Evolutionary conservation across 2,329 filamentous ascomycete genomes (phyloP).

Genomic region (Gaeumannomyces tritici): DNA sequence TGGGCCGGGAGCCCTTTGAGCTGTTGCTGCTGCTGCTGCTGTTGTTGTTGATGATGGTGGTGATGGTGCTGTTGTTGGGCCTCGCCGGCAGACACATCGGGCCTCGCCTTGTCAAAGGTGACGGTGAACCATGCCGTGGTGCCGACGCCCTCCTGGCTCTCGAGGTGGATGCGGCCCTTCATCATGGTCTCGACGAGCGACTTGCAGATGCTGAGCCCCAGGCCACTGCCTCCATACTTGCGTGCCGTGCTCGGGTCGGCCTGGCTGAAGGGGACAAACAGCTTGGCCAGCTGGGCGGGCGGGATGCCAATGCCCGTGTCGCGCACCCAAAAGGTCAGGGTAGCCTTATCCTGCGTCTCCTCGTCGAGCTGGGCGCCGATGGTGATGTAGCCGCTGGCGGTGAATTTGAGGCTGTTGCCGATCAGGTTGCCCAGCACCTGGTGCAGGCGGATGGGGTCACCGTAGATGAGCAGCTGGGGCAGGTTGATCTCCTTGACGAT

Average conservation of each 20-base stretch:
- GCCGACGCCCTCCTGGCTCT: constrained; percentile 63
- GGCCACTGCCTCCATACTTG: constrained; percentile 84
- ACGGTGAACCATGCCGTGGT: constrained; percentile 73
- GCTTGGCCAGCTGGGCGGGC: constrained; percentile 68
- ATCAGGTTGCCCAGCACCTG: constrained; percentile 75
- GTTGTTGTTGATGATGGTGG: background rate
- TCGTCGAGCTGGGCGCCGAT: constrained; percentile 66
- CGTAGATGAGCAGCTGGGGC: constrained; percentile 65
- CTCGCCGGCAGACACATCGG: constrained; percentile 48
- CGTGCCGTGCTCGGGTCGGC: constrained; percentile 84
- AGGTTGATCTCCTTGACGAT: constrained; percentile 63
- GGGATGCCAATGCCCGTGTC: constrained; percentile 92
- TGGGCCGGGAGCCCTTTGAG: constrained; percentile 17
- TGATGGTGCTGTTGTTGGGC: constrained; percentile 20
- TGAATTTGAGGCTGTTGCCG: constrained; percentile 91
- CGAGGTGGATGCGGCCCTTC: constrained; percentile 73
- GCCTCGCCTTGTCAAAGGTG: constrained; percentile 71
- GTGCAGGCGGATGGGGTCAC: constrained; percentile 57
- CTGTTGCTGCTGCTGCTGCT: background rate
- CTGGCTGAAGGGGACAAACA: constrained; percentile 89
- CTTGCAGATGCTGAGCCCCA: constrained; percentile 90
- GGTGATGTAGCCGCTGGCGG: constrained; percentile 74
- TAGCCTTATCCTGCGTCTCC: constrained; percentile 61
- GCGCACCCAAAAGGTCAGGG: constrained; percentile 73
- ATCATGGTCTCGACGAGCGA: constrained; percentile 89